Evolutionary conservation across 768 basidiomycete genomes (phyloP).

Genomic region (Tubosaeta sp.): DNA sequence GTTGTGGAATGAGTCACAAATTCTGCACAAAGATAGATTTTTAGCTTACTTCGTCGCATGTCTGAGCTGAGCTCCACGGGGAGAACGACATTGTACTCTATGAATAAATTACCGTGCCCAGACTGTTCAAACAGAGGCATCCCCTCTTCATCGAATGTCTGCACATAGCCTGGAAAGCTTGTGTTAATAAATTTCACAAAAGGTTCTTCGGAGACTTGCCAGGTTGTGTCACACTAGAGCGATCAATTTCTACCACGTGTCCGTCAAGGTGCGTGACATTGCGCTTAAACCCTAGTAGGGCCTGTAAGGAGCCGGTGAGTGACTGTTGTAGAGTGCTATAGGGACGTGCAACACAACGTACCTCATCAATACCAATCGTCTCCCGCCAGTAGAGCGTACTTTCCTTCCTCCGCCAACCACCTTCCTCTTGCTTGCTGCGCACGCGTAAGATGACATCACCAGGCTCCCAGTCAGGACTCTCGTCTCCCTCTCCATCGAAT

Average conservation of each 20-base stretch:
- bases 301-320: slow-evolving; percentile 43
- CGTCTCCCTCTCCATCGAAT: slow-evolving; percentile 96
- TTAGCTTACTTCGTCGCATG: slow-evolving; percentile 68
- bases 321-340: neutral
- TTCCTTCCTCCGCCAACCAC: slow-evolving; percentile 88
- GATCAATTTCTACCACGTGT: slow-evolving; percentile 62
- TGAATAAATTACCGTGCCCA: slow-evolving; percentile 74
- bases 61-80: slow-evolving; percentile 68
- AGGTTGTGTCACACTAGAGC: slow-evolving; percentile 88
- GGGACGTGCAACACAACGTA: slow-evolving; percentile 1
- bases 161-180: slow-evolving; percentile 67
- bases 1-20: slow-evolving; percentile 11
- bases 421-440: slow-evolving; percentile 69
- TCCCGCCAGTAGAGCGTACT: slow-evolving; percentile 89
- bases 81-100: slow-evolving; percentile 92
- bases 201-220: slow-evolving; percentile 38
- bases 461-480: slow-evolving; percentile 92
- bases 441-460: slow-evolving; percentile 91
- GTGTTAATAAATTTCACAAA: neutral
- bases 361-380: slow-evolving; percentile 89
- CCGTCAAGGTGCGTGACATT: slow-evolving; percentile 93
- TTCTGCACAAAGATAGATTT: neutral
- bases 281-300: slow-evolving; percentile 92
- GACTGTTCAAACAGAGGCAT: slow-evolving; percentile 69
- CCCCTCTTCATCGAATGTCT: slow-evolving; percentile 82